These are phyloP conservation scores for Aspergillus ellipticus DNA, from an alignment of 495 filamentous ascomycete genomes.

Conservation along the genomic window DNA sequence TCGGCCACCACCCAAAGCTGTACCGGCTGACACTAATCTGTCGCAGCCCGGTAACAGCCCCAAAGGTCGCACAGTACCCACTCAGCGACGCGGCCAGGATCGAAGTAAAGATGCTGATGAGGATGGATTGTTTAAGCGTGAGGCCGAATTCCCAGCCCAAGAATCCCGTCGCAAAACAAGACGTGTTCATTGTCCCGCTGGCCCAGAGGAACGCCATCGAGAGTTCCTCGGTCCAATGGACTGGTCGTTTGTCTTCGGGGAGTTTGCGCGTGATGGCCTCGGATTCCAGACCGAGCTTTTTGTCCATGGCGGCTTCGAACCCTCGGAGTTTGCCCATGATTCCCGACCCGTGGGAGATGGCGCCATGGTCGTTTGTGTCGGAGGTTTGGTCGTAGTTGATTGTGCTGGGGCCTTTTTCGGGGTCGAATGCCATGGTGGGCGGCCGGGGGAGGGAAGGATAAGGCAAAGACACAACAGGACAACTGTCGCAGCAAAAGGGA, in stretches of 20 bases:
- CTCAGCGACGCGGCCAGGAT: neutral
- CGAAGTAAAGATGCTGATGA: slow-evolving; percentile 5
- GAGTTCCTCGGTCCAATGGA: slow-evolving; percentile 26
- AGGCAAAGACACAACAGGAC: neutral
- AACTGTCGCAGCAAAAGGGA: neutral
- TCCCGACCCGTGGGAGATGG: neutral
- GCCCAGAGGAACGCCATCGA: slow-evolving; percentile 35
- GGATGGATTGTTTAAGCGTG: neutral
- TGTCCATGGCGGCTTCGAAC: slow-evolving; percentile 44
- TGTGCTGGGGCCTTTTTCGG: neutral
- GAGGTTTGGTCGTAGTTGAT: neutral
- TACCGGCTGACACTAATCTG: slow-evolving; percentile 53
- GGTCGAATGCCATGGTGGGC: neutral
- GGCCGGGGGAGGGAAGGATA: no score
- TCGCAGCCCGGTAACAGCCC: slow-evolving; percentile 48
- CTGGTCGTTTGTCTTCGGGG: slow-evolving; percentile 35
- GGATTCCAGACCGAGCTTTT: slow-evolving; percentile 48
- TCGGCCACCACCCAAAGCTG: slow-evolving; percentile 53
- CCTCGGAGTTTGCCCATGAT: slow-evolving; percentile 31
- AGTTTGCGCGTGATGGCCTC: slow-evolving; percentile 46
- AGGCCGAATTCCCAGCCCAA: slow-evolving; percentile 8
- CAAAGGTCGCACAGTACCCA: slow-evolving; percentile 38
- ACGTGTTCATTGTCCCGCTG: slow-evolving; percentile 6
- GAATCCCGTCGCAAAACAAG: slow-evolving; percentile 8
- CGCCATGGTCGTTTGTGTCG: neutral